A percentile compares a stretch with the other conserved stretches of the same genome.
phyloP scores from a whole-genome alignment of 768 basidiomycete species.

The Serendipita sp. region DNA sequence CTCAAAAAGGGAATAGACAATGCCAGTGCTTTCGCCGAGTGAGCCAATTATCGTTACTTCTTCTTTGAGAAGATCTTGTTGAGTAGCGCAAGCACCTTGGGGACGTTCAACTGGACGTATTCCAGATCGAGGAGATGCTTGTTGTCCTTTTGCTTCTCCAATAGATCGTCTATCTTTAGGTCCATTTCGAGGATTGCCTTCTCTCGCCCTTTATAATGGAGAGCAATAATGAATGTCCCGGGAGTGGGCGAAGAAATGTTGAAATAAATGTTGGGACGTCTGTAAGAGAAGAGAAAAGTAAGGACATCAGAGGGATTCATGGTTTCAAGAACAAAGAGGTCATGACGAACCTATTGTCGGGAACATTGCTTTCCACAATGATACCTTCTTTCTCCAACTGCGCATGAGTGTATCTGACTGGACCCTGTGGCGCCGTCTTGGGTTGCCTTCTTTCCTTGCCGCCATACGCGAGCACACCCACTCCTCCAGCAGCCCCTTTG shows the following conservation, averaged over 20 bases:
- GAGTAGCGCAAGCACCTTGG: slow-evolving; percentile 78
- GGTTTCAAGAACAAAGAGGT: neutral
- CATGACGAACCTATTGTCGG: slow-evolving; percentile 71
- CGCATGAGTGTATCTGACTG: slow-evolving; percentile 94
- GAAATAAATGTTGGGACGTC: slow-evolving; percentile 97
- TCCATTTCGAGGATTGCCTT: slow-evolving; percentile 99
- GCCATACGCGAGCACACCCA: slow-evolving; percentile 88
- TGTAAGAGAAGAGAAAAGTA: slow-evolving; percentile 17
- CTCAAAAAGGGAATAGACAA: too few species aligned
- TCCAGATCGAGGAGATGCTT: slow-evolving; percentile 92
- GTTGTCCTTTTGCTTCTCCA: slow-evolving; percentile 99
- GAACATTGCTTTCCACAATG: slow-evolving; percentile 97
- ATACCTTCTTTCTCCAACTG: slow-evolving; percentile 99
- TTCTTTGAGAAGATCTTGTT: slow-evolving; percentile 91
- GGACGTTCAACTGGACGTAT: slow-evolving; percentile 94
- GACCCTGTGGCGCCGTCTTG: slow-evolving; percentile 78
- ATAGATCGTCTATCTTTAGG: slow-evolving; percentile 91
- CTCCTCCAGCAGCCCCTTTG: slow-evolving; percentile 71
- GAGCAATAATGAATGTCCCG: slow-evolving; percentile 95
- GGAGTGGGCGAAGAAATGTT: slow-evolving; percentile 96
- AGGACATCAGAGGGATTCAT: neutral
- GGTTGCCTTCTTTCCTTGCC: slow-evolving; percentile 91
- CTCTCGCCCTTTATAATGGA: slow-evolving; percentile 97
- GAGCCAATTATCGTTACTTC: slow-evolving; percentile 6
- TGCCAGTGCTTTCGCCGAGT: too few species aligned